Evolutionary conservation across 108 stramenopile species (phyloP).

Genomic region (Skeletonema potamos): DNA sequence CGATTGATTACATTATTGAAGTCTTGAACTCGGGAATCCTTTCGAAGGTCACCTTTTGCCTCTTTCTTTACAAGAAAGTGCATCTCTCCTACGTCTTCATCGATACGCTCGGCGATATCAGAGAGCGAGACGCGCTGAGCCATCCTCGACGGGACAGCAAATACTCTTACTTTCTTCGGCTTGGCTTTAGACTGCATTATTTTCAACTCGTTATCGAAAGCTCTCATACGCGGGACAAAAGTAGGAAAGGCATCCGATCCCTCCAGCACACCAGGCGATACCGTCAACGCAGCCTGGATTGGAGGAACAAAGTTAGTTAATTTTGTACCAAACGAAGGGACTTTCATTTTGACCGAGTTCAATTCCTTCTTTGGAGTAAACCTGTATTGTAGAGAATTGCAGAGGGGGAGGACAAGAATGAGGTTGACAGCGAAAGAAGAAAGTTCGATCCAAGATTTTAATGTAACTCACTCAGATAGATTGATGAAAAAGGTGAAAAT

Average conservation of each 20-base stretch:
- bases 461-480: slow-evolving; percentile 61
- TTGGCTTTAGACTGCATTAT: slow-evolving; percentile 94
- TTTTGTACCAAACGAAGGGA: slow-evolving; percentile 39
- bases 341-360: slow-evolving; percentile 36
- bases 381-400: neutral
- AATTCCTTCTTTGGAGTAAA: slow-evolving; percentile 17
- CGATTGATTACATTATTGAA: slow-evolving; percentile 96
- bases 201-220: slow-evolving; percentile 55
- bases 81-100: slow-evolving; percentile 71
- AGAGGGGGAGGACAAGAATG: neutral
- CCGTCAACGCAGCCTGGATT: slow-evolving; percentile 81
- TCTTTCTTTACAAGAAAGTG: slow-evolving; percentile 98
- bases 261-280: slow-evolving; percentile 52
- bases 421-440: neutral
- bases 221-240: slow-evolving; percentile 78
- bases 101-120: neutral
- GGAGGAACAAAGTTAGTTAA: slow-evolving; percentile 85
- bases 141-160: slow-evolving; percentile 38
- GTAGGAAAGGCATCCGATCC: slow-evolving; percentile 63
- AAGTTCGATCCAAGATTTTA: neutral
- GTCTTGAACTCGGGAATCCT: slow-evolving; percentile 99
- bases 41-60: slow-evolving; percentile 96
- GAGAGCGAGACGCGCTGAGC: slow-evolving; percentile 23
- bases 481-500: slow-evolving; percentile 67
- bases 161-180: slow-evolving; percentile 88